Evolutionary conservation across 495 filamentous ascomycete genomes (phyloP).

Genomic region (Pyrenula massariospora): DNA sequence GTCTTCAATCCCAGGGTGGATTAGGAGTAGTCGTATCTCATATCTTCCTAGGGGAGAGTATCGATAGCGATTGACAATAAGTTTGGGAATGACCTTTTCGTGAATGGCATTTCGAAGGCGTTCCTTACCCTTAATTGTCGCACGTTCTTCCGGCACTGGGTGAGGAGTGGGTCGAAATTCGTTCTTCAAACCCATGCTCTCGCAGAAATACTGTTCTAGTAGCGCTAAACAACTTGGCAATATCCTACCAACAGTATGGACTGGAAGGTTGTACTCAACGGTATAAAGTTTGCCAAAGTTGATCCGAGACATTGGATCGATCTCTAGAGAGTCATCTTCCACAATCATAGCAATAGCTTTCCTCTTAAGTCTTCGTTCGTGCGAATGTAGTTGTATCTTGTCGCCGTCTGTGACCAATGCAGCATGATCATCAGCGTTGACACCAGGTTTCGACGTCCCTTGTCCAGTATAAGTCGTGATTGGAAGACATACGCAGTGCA

Average conservation of each 20-base stretch:
- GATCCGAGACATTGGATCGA: conserved; percentile 28
- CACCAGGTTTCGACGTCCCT: conserved; percentile 19
- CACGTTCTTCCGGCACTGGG: background rate
- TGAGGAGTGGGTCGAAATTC: background rate
- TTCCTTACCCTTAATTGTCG: background rate
- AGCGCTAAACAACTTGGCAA: background rate
- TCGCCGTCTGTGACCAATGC: conserved; percentile 19
- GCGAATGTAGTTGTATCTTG: background rate
- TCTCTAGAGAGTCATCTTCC: conserved; percentile 7
- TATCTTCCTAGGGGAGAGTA: background rate
- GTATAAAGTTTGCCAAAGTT: conserved; percentile 39
- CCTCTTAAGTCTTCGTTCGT: conserved; percentile 20
- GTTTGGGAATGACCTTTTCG: background rate
- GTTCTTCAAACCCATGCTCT: background rate
- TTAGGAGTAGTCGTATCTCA: background rate
- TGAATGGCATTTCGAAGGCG: background rate
- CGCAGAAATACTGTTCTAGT: background rate
- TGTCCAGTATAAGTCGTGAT: conserved; percentile 25
- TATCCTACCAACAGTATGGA: background rate
- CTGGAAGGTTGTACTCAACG: conserved; percentile 29
- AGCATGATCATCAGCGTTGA: conserved; percentile 21
- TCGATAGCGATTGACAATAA: background rate
- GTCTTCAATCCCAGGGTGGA: background rate
- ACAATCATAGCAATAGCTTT: conserved; percentile 18
- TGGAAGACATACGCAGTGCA: conserved; percentile 3